Evolutionary conservation across 2,329 filamentous ascomycete genomes (phyloP).

Genomic region (Amauroascus niger): DNA sequence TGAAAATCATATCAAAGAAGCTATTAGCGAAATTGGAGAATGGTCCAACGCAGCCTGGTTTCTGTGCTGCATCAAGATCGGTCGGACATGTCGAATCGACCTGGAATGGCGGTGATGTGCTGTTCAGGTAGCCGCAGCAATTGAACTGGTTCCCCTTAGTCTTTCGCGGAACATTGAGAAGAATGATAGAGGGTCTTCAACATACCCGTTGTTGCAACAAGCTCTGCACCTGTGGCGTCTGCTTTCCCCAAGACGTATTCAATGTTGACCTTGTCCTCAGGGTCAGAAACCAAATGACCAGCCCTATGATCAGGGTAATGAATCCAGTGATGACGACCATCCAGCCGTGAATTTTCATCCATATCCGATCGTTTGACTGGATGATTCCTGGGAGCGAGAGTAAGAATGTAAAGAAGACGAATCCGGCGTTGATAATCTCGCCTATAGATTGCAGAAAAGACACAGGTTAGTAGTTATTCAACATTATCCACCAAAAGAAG

Average conservation of each 20-base stretch:
- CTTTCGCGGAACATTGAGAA: not conserved
- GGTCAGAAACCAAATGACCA: constrained; percentile 64
- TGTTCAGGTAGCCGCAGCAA: constrained; percentile 73
- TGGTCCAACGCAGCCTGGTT: constrained; percentile 58
- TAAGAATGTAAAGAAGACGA: constrained; percentile 62
- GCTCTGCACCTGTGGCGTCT: constrained; percentile 50
- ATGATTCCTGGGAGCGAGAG: constrained; percentile 62
- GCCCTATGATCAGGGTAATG: constrained; percentile 56
- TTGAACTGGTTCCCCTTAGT: constrained; percentile 47
- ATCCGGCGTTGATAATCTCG: constrained; percentile 60
- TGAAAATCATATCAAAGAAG: constrained; percentile 68
- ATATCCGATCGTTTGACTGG: constrained; percentile 54
- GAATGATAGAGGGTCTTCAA: constrained; percentile 10
- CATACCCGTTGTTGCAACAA: constrained; percentile 61
- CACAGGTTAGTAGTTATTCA: not conserved
- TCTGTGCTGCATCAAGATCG: constrained; percentile 58
- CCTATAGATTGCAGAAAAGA: constrained; percentile 34
- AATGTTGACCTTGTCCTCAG: constrained; percentile 58
- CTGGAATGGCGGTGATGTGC: constrained; percentile 61
- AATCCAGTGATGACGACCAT: constrained; percentile 52
- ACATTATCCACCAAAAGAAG: too few species aligned
- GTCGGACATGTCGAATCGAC: constrained; percentile 59
- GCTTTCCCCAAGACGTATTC: constrained; percentile 49
- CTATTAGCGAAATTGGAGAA: constrained; percentile 60
- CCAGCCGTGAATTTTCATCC: constrained; percentile 61